phyloP scores from a whole-genome alignment of 192 early-diverging fungal species.

The Phlyctochytrium bullatum region DNA sequence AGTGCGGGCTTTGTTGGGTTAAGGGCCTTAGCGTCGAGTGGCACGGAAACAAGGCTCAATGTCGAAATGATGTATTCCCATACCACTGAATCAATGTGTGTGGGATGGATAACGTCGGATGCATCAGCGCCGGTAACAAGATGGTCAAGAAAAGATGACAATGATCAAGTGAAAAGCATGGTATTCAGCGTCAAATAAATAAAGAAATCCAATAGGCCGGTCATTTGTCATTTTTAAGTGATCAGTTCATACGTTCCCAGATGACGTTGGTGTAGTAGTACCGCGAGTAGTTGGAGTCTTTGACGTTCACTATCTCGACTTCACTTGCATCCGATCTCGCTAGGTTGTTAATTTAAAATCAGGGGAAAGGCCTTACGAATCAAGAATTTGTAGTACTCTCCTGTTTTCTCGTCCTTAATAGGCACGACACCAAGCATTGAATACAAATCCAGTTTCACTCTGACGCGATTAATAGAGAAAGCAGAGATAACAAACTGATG shows the following conservation, averaged over 20 bases:
- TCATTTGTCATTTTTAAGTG: not conserved
- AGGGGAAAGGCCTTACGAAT: not conserved
- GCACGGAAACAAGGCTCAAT: conserved; percentile 11
- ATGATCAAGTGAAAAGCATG: not conserved
- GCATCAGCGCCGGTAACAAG: not conserved
- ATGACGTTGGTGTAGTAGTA: not conserved
- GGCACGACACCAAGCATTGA: not conserved
- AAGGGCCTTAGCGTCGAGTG: not conserved
- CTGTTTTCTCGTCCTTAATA: not conserved
- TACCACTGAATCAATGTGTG: conserved; percentile 67
- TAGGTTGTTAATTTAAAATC: not conserved
- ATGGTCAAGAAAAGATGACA: conserved; percentile 1
- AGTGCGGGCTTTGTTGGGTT: not conserved
- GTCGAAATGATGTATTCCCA: conserved; percentile 69
- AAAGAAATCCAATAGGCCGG: not conserved
- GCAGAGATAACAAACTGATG: not conserved
- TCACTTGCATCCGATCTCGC: not conserved
- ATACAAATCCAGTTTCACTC: not conserved
- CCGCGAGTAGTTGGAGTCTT: not conserved
- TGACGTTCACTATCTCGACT: not conserved
- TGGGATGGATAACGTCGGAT: conserved; percentile 18
- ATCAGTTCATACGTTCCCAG: too few species aligned
- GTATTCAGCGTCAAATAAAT: not conserved
- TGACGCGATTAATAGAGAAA: not conserved
- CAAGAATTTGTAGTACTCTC: not conserved